Base-by-base conservation (phyloP, 805 yeast species). In the Metschnikowia lachancei region DNA sequence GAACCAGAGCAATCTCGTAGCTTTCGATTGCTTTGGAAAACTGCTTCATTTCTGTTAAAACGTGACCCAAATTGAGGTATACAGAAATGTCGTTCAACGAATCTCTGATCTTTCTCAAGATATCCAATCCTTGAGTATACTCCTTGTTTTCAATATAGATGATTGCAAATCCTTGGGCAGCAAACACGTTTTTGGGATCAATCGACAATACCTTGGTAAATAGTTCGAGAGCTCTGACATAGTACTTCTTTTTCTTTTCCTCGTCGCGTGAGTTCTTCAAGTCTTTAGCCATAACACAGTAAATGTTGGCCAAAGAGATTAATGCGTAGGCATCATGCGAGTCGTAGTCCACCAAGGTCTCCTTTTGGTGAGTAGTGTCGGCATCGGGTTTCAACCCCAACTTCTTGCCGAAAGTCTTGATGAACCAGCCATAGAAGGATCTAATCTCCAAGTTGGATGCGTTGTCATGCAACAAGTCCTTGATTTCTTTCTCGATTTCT, bases 161-260 rank as follows among this genome's bases (percentile, higher is more conserved):
- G 46, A 94, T 89, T 1, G 97, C 98, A 51, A 94, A 76, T 45
- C 99, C 99, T 66, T 94, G 99, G 1, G 99, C 98, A 4, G 99
- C 99, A 69, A 84, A 94, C 1, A 91, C 92, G 62, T 92, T 88
- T 55, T 77, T 74, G 2, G 91, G 81, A 67, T 94, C 98, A 24
- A 90, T 67, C 41, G 86, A 83, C 44, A 94, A 70, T 1, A 89
- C 97, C 67, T 94, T 94, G 59, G 89, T 87, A 64, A 82, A 92
- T 49, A 94, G 73, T 66, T 92, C 97, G 12, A 91, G 85, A n/a
- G 97, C 97, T 65, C 96, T 81, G 37, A 84, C 73, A 62, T 85
- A 92, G 45, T 89, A 85, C 53, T 84, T 86, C 54, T 81, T 81
- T 51, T 78, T 77, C 63, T 82, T 86, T 14, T 55, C 58, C 20